Evolutionary conservation across 352 stramenopile species (phyloP).

Genomic region (Pythium dissimile): DNA sequence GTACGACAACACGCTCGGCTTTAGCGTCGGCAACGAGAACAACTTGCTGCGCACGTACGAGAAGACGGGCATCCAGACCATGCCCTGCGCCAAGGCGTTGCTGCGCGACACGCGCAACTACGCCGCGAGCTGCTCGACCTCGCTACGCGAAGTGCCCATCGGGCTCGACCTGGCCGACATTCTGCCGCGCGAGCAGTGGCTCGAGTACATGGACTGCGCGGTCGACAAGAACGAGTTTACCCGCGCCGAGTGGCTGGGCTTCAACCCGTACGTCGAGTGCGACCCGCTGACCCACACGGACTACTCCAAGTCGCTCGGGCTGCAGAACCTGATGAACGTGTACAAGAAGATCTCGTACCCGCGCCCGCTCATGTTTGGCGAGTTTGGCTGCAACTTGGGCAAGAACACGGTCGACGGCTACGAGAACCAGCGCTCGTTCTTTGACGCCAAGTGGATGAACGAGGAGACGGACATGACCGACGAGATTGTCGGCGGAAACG

Average conservation of each 20-base stretch:
- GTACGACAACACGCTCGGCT: constrained; percentile 55
- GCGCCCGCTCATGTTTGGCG: constrained; percentile 51
- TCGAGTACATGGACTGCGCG: constrained; percentile 50
- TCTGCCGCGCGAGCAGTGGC: constrained; percentile 27
- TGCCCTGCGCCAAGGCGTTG: constrained; percentile 48
- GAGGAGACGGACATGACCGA: constrained; percentile 35
- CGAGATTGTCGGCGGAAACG: constrained; percentile 37
- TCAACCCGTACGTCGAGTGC: constrained; percentile 61
- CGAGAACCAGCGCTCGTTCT: constrained; percentile 46
- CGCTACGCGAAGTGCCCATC: constrained; percentile 40
- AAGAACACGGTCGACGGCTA: constrained; percentile 49
- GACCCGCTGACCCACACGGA: constrained; percentile 33
- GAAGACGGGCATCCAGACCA: constrained; percentile 26
- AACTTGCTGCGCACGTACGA: constrained; percentile 37
- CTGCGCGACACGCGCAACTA: constrained; percentile 46
- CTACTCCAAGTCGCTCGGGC: constrained; percentile 36
- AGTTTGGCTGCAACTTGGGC: constrained; percentile 52
- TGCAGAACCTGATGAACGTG: constrained; percentile 43
- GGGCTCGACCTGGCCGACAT: constrained; percentile 51
- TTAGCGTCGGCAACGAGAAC: constrained; percentile 53
- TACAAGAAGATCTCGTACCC: constrained; percentile 37
- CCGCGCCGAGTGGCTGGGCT: constrained; percentile 43
- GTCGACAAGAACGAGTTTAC: constrained; percentile 38
- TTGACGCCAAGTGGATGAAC: constrained; percentile 53
- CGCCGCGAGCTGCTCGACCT: constrained; percentile 27